A percentile compares a stretch with the other conserved stretches of the same genome.
Conservation (phyloP, 2,329 filamentous ascomycete genomes). For the Neofusicoccum parvum region DNA sequence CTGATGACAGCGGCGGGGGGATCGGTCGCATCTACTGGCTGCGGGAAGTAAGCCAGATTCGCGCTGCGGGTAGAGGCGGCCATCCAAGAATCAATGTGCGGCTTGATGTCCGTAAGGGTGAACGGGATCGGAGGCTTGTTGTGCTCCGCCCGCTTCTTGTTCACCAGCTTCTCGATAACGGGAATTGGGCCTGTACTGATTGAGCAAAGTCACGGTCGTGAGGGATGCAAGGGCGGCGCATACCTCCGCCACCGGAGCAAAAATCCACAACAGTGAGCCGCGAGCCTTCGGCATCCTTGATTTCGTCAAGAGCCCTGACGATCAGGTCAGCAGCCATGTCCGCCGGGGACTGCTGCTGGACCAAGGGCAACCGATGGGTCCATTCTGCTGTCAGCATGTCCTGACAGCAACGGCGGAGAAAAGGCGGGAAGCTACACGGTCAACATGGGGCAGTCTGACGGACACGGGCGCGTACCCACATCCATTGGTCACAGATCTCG, state of each 20-base stretch:
- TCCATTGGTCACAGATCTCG: slow-evolving; percentile 32
- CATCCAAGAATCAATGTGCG: slow-evolving; percentile 42
- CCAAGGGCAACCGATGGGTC: slow-evolving; percentile 60
- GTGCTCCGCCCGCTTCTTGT: slow-evolving; percentile 26
- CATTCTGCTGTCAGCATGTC: slow-evolving; percentile 65
- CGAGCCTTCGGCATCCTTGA: background rate
- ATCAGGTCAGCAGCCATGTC: slow-evolving; percentile 63
- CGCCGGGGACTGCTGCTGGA: slow-evolving; percentile 62
- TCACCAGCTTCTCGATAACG: slow-evolving; percentile 38
- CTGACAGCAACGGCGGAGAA: slow-evolving; percentile 66
- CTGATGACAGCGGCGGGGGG: slow-evolving; percentile 49
- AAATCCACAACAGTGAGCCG: slow-evolving; percentile 71
- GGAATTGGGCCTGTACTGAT: slow-evolving; percentile 33
- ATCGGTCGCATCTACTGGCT: slow-evolving; percentile 66
- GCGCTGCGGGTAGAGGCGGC: slow-evolving; percentile 43
- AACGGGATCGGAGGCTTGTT: slow-evolving; percentile 37
- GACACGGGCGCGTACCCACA: slow-evolving; percentile 26
- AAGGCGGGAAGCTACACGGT: slow-evolving; percentile 63
- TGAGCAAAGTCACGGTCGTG: slow-evolving; percentile 22
- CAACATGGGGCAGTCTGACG: background rate
- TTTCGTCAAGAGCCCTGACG: slow-evolving; percentile 36
- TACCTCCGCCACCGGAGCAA: slow-evolving; percentile 71
- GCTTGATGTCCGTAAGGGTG: slow-evolving; percentile 43
- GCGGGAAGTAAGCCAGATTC: slow-evolving; percentile 61
- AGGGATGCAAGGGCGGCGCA: background rate